These are phyloP conservation scores for Penicillium mononematosum DNA, from an alignment of 495 filamentous ascomycete genomes.

Conservation along the genomic window DNA sequence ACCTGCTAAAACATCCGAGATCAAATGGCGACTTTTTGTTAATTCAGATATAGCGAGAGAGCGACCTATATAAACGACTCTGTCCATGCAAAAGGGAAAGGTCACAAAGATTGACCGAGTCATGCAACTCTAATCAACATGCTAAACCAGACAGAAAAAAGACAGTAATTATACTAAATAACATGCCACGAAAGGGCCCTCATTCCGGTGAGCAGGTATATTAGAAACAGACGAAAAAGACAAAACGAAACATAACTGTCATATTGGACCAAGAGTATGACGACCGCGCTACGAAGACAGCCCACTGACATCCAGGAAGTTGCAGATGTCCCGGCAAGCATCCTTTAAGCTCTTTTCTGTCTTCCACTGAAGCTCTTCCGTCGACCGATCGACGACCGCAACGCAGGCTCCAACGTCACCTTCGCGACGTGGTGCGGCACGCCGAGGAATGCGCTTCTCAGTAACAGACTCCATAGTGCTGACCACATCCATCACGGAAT, in stretches of 20 bases:
- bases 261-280: background rate
- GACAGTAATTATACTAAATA: constrained; percentile 10
- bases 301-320: constrained; percentile 50
- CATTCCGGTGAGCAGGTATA: constrained; percentile 12
- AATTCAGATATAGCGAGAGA: background rate
- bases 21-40: background rate
- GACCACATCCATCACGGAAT: constrained; percentile 53
- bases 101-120: background rate
- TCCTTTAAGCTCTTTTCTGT: constrained; percentile 78
- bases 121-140: constrained; percentile 17
- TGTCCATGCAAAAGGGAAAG: background rate
- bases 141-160: constrained; percentile 12
- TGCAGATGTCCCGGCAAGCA: constrained; percentile 82
- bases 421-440: constrained; percentile 69
- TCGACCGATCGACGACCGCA: constrained; percentile 78
- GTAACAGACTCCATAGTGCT: constrained; percentile 45
- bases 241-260: constrained; percentile 9
- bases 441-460: constrained; percentile 47
- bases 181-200: constrained; percentile 1
- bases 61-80: constrained; percentile 2
- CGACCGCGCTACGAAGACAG: constrained; percentile 27
- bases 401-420: constrained; percentile 78
- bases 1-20: background rate
- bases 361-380: constrained; percentile 86
- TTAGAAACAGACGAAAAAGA: constrained; percentile 14